Base-by-base conservation (phyloP, 2,329 filamentous ascomycete species). In the Herpotrichia juniperi region DNA sequence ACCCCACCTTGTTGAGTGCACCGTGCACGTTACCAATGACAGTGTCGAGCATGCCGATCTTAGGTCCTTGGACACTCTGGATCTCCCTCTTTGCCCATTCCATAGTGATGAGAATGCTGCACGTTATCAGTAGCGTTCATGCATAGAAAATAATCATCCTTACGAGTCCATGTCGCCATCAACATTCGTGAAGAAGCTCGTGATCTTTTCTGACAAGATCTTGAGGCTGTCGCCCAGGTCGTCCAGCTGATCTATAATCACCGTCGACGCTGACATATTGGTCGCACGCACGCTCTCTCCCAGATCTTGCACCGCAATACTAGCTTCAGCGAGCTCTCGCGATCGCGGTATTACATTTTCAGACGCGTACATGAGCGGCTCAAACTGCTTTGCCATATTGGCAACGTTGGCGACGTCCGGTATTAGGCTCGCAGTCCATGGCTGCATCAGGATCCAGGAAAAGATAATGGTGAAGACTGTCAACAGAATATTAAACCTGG, bases 31-130 rank as follows among this genome's bases (percentile, higher is more conserved):
- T 96, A 73, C 91, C 89, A 69, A 92, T 91, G 37, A 89, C 84
- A n/a, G 86, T 85, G 16, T 87, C 84, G 19, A 96, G 76, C 2
- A 86, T 82, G 37, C 83, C 84, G 1, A 83, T 50, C 17, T 63
- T 66, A 32, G 66, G 67, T 16, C 57, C 64, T 42, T 73, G 67
- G 37, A 71, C 69, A 42, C 58, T 81, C 54, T 86, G 81, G 12
- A 97, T 84, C 72, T 97, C 92, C 59, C 92, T 87, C 67, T 89
- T 89, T 12, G 91, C 90, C 93, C 93, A 97, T 69, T 96, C 91
- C 92, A 97, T 97, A 46, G 96, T 91, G 54, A 94, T 88, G 30
- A 97, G 82, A 61, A 97, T 96, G 54, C 89, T 88, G 65, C 17
- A 45, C 44, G 68, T 51, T 22, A 37, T 56, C 37, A 66, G 53